Base-by-base conservation (phyloP, 257 asterid genomes). In the Solanum arcanum region DNA sequence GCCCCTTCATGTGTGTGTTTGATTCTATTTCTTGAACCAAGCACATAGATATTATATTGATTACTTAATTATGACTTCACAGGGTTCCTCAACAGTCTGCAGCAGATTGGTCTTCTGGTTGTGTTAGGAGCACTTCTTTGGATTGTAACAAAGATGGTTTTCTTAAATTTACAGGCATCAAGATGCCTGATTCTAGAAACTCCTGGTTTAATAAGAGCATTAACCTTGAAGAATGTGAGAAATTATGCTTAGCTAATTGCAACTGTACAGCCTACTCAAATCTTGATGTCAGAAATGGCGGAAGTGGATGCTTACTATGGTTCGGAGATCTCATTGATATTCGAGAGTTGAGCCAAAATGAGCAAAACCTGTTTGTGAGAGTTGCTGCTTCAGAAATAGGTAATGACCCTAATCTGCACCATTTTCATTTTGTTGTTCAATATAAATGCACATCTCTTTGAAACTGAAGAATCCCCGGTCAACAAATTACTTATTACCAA, bases 301-400 rank as follows among this genome's bases (percentile, higher is more conserved):
- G 87, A 60, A 86, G 83, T 56, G 92, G 93, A 60, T 91, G 92
- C 80, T 83, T 91, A 81, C 56, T 31, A 25, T 90, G 93, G 93
- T 85, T 83, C 3, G 86, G 73, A 27, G 91, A 90, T 35, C 88
- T 90, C 70, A 44, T 70, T 16, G 86, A 88, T 84, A 31, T 88
- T 15, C 37, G 74, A 60, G 81, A 41, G 20, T 29, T 60, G 9
- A 46, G 23, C 25, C 23, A 41, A 60, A 16, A 35, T 39, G 68
- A 52, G 49, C 89, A 83, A 44, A 37, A 66, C 75, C 86, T 87
- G 74, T 87, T 14, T 25, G 68, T 87, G 7, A 59, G 89, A 33
- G 60, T 83, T 1, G 27, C 87, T 31, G 84, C 84, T n/a, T 83
- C 89, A 52, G 89, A 83, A 2, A 46, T 70, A 35, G 87, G 89